Evolutionary conservation across 1,284 basidiomycete species (phyloP).

Genomic region (Tetrapyrgos nigripes): DNA sequence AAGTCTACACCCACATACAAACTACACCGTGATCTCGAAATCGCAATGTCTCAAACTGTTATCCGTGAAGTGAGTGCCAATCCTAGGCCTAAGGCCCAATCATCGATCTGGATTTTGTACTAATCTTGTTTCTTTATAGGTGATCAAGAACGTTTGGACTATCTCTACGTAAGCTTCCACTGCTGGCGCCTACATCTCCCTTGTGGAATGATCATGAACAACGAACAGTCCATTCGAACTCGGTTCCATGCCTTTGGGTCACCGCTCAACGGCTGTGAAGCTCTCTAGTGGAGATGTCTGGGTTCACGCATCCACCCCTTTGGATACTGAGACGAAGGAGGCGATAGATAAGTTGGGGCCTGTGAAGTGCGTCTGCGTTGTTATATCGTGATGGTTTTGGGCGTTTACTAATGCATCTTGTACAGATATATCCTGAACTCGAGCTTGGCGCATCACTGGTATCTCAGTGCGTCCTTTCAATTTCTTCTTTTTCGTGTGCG

Average conservation of each 20-base stretch:
- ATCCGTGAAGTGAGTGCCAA: conserved; percentile 23
- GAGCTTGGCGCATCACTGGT: conserved; percentile 72
- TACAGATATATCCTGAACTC: conserved; percentile 70
- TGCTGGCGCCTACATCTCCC: no score
- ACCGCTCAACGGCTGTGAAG: conserved; percentile 73
- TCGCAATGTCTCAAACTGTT: conserved; percentile 13
- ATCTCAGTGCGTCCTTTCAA: conserved; percentile 52
- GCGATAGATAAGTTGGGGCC: conserved; percentile 79
- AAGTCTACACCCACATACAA: no score
- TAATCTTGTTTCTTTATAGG: background rate
- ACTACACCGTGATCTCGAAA: no score
- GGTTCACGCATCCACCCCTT: conserved; percentile 83
- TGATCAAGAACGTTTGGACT: conserved; percentile 18
- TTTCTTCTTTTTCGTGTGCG: no score
- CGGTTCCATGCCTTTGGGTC: conserved; percentile 65
- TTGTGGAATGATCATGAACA: background rate
- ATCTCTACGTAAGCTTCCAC: conserved; percentile 22
- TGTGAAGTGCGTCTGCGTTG: conserved; percentile 61
- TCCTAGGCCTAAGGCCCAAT: no score
- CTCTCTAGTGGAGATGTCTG: conserved; percentile 68
- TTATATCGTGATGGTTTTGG: background rate
- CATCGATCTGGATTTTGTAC: conserved; percentile 1
- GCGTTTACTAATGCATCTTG: background rate
- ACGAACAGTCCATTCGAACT: conserved; percentile 55
- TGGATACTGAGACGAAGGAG: conserved; percentile 74